phyloP scores from a whole-genome alignment of 371 early-diverging fungal species.

The Chytridiales sp. region DNA sequence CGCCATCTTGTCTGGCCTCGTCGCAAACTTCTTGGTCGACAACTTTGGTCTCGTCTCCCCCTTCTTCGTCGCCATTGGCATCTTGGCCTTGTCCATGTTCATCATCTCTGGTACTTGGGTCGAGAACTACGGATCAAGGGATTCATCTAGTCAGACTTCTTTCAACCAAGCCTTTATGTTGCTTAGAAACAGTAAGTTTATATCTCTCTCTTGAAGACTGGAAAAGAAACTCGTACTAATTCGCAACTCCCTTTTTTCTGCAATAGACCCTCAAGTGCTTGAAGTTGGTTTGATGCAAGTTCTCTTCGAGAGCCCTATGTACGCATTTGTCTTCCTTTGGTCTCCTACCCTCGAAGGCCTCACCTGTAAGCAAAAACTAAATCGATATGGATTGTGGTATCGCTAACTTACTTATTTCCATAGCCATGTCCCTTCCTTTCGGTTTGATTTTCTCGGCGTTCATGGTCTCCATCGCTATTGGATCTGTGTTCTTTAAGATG shows the following conservation, averaged over 20 bases:
- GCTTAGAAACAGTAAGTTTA: slow-evolving; percentile 9
- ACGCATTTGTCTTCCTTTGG: slow-evolving; percentile 76
- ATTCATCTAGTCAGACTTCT: no score
- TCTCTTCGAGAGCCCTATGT: slow-evolving; percentile 78
- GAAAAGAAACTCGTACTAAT: no score
- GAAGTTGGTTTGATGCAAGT: slow-evolving; percentile 70
- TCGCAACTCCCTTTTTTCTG: neutral
- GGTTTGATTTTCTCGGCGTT: slow-evolving; percentile 67
- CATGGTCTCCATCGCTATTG: slow-evolving; percentile 75
- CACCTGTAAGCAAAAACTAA: slow-evolving; percentile 2
- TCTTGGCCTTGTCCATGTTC: slow-evolving; percentile 49
- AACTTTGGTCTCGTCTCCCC: slow-evolving; percentile 61
- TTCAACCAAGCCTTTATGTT: slow-evolving; percentile 12
- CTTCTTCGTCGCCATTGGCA: slow-evolving; percentile 56
- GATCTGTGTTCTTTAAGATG: slow-evolving; percentile 57
- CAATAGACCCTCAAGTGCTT: slow-evolving; percentile 48
- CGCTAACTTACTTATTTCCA: neutral
- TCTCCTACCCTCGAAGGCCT: slow-evolving; percentile 63
- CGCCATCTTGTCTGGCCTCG: slow-evolving; percentile 66
- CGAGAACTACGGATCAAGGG: slow-evolving; percentile 66
- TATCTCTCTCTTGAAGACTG: no score
- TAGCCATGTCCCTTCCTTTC: slow-evolving; percentile 37
- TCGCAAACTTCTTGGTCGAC: slow-evolving; percentile 62
- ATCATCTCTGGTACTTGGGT: slow-evolving; percentile 60
- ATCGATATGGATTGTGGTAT: neutral